Percentiles rank a stretch among this genome's conserved stretches.
These are phyloP conservation scores for Dictyostelium brefeldianum DNA, from an alignment of 78 protist species.

Conservation along the genomic window DNA sequence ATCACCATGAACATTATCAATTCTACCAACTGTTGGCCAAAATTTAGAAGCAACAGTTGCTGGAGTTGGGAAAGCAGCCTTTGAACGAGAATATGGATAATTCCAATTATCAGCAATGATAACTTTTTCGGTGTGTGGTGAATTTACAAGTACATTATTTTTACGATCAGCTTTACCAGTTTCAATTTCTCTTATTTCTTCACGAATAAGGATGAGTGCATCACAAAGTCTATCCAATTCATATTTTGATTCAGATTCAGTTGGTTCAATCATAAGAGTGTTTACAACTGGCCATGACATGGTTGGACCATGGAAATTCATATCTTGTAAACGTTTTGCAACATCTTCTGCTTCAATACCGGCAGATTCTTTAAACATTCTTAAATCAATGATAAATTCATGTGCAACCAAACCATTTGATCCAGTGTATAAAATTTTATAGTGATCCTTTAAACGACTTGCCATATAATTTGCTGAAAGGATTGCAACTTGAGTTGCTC, in stretches of 20 bases:
- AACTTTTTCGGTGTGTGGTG: slow-evolving; percentile 94
- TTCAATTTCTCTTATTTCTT: slow-evolving; percentile 94
- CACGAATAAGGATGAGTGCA: slow-evolving; percentile 95
- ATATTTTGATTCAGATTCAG: slow-evolving; percentile 94
- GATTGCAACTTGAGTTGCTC: slow-evolving; percentile 94
- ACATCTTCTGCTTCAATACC: slow-evolving; percentile 97
- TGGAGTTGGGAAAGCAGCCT: slow-evolving; percentile 86
- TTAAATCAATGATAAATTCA: slow-evolving; percentile 97
- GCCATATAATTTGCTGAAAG: slow-evolving; percentile 99
- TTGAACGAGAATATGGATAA: slow-evolving; percentile 78
- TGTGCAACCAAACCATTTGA: slow-evolving; percentile 90
- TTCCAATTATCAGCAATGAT: slow-evolving; percentile 80
- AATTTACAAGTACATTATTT: slow-evolving; percentile 91
- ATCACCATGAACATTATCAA: slow-evolving; percentile 96
- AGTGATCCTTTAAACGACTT: slow-evolving; percentile 90
- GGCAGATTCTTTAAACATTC: slow-evolving; percentile 85
- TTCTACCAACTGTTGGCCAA: slow-evolving; percentile 92
- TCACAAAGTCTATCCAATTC: slow-evolving; percentile 97
- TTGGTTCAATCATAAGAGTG: slow-evolving; percentile 99
- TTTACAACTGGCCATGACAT: slow-evolving; percentile 96
- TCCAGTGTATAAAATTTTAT: slow-evolving; percentile 90
- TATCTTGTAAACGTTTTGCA: slow-evolving; percentile 98
- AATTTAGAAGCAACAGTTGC: slow-evolving; percentile 69
- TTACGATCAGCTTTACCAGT: slow-evolving; percentile 86
- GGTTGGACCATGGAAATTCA: slow-evolving; percentile 94